These are phyloP conservation scores for Agaricus subrufescens DNA, from an alignment of 768 basidiomycete genomes.

Conservation along the genomic window DNA sequence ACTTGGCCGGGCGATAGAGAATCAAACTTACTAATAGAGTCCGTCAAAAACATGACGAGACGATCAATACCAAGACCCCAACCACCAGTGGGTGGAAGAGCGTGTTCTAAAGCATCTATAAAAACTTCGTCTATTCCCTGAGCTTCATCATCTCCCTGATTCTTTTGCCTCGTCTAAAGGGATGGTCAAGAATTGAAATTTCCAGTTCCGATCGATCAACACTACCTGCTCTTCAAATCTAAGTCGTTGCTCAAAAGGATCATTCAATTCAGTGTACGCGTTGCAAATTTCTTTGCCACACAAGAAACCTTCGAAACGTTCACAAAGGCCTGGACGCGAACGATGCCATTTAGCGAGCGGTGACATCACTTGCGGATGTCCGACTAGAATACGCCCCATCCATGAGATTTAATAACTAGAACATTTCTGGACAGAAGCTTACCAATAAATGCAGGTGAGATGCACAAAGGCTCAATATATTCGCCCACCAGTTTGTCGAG, in stretches of 20 bases:
- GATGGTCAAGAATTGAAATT: background rate
- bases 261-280: constrained; percentile 99
- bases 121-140: constrained; percentile 97
- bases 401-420: background rate
- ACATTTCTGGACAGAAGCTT: constrained; percentile 14
- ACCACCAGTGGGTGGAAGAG: constrained; percentile 94
- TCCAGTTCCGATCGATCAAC: background rate
- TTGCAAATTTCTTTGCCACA: constrained; percentile 98
- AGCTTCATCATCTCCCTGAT: constrained; percentile 95
- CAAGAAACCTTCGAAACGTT: constrained; percentile 98
- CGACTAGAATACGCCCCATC: constrained; percentile 45
- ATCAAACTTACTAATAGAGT: constrained; percentile 74
- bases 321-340: constrained; percentile 93
- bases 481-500: constrained; percentile 99
- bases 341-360: constrained; percentile 99
- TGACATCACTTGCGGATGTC: constrained; percentile 99
- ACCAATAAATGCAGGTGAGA: constrained; percentile 96
- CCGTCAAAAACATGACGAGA: constrained; percentile 97
- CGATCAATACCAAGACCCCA: constrained; percentile 97
- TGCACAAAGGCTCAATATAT: constrained; percentile 94
- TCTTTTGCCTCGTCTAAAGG: constrained; percentile 79
- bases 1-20: constrained; percentile 5
- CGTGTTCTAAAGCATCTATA: constrained; percentile 96
- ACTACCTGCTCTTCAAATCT: constrained; percentile 91
- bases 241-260: constrained; percentile 92